Evolutionary conservation across 805 yeast species (phyloP), one percentile per base, ranked within the genome.

Genomic region (Scheffersomyces lignosus): DNA sequence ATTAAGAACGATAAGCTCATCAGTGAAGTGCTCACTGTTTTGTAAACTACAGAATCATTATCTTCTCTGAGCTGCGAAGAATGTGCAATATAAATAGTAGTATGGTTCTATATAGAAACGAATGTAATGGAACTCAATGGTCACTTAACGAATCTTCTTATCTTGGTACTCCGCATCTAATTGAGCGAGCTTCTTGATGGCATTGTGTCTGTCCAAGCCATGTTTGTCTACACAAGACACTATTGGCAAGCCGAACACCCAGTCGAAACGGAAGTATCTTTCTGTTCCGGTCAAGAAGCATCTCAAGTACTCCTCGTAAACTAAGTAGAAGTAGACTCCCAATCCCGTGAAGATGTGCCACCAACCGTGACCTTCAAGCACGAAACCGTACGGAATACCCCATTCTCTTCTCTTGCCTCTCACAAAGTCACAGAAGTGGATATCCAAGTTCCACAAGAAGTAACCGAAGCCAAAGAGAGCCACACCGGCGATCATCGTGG

Each of bases 361-460:
- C 97, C 97, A 91, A 16, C 95, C 96, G 54, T 91, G 98, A 18
- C 95, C 84, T 60, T 91, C 98, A 24, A 91, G 68, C 3, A 91
- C 47, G 43, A 88, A 75, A 1, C 98, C 98, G 36, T 83, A 75
- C 2, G 97, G 97, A 65, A 84, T 74, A 3, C 97, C 95, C 58
- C 70, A 61, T 3, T 64, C 48, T 41, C 93, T 75, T 58, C 96
- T 75, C 12, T 77, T 52, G 5, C 60, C 41, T 27, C 80, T 73
- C 60, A 87, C 81, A 16, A 60, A 58, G 12, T 66, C 48, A 58
- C 98, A 91, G 38, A 83, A 75, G 46, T 87, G 85, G 39, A 86
- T 87, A 58, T 91, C 98, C 49, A 87, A 58, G 56, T 88, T 88
- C 98, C 98, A 91, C 40, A 88, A 66, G 40, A 83, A 61, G 59